Conservation (phyloP, 805 yeast genomes). For the Yarrowia sp. region DNA sequence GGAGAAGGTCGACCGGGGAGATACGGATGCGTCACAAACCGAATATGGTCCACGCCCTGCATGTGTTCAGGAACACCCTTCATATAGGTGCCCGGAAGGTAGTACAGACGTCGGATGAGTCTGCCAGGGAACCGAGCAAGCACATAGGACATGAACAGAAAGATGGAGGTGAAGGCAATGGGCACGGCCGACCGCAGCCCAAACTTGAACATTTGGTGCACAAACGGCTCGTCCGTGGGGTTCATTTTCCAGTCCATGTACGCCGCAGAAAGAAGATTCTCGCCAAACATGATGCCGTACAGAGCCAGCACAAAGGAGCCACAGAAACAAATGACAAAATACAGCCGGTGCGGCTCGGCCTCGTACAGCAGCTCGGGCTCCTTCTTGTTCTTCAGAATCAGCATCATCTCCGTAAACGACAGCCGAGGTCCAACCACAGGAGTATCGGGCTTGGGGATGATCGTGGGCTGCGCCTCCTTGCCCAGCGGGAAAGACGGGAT, state of each 20-base stretch:
- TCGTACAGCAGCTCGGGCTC: slow-evolving; percentile 80
- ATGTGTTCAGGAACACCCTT: slow-evolving; percentile 36
- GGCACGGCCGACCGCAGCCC: slow-evolving; percentile 52
- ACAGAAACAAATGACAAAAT: slow-evolving; percentile 72
- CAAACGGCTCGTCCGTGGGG: slow-evolving; percentile 54
- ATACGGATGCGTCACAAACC: slow-evolving; percentile 76
- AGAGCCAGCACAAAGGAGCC: slow-evolving; percentile 75
- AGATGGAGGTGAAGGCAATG: slow-evolving; percentile 49
- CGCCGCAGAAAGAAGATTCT: slow-evolving; percentile 62
- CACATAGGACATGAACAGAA: slow-evolving; percentile 54
- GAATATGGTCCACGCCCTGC: slow-evolving; percentile 55
- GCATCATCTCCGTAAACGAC: slow-evolving; percentile 67
- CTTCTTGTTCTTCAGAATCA: slow-evolving; percentile 59
- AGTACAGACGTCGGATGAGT: slow-evolving; percentile 77
- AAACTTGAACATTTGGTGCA: slow-evolving; percentile 51
- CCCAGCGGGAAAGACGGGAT: slow-evolving; percentile 71
- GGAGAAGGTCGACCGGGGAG: slow-evolving; percentile 81
- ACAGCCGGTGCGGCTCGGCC: slow-evolving; percentile 81
- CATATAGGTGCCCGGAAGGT: slow-evolving; percentile 57
- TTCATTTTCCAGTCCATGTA: slow-evolving; percentile 61
- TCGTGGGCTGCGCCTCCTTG: slow-evolving; percentile 67
- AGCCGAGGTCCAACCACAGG: slow-evolving; percentile 69
- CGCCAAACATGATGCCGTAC: slow-evolving; percentile 61
- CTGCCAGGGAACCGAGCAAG: slow-evolving; percentile 69
- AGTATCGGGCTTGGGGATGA: slow-evolving; percentile 77